Evolutionary conservation across 306 rosid species (phyloP).

Genomic region (Mucuna pruriens): DNA sequence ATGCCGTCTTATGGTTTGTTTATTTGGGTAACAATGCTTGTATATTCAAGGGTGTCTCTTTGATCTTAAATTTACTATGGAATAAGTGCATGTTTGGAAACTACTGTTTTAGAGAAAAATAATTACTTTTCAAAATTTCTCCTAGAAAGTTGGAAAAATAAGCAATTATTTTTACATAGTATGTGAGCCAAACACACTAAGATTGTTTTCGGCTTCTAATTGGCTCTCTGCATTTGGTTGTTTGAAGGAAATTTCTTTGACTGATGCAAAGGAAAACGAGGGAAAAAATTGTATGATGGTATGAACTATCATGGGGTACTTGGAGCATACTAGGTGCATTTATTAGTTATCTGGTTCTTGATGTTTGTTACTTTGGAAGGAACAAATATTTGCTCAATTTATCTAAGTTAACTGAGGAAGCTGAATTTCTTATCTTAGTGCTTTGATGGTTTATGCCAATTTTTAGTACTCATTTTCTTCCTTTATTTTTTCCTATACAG

Average conservation of each 20-base stretch:
- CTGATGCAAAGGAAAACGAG: background rate
- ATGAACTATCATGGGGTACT: background rate
- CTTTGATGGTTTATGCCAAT: slow-evolving; percentile 13
- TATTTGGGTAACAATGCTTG: background rate
- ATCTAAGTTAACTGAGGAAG: background rate
- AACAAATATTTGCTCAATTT: background rate
- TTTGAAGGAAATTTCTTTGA: background rate
- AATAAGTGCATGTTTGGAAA: background rate
- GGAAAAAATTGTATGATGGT: background rate
- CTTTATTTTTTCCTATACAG: slow-evolving; percentile 47
- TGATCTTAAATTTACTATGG: background rate
- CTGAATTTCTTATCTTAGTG: slow-evolving; percentile 33
- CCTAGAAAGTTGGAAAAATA: background rate
- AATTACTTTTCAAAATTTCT: background rate
- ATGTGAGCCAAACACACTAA: background rate
- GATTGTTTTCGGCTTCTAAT: background rate
- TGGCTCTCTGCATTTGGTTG: background rate
- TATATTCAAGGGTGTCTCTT: slow-evolving; percentile 21
- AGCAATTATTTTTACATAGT: background rate
- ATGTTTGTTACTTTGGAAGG: background rate
- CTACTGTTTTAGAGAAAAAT: background rate
- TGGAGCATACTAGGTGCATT: background rate
- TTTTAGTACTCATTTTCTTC: background rate
- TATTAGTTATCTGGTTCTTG: background rate
- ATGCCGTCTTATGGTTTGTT: background rate